Evolutionary conservation across 2,329 filamentous ascomycete genomes (phyloP).

Genomic region (Magnaporthiopsis rhizophila): DNA sequence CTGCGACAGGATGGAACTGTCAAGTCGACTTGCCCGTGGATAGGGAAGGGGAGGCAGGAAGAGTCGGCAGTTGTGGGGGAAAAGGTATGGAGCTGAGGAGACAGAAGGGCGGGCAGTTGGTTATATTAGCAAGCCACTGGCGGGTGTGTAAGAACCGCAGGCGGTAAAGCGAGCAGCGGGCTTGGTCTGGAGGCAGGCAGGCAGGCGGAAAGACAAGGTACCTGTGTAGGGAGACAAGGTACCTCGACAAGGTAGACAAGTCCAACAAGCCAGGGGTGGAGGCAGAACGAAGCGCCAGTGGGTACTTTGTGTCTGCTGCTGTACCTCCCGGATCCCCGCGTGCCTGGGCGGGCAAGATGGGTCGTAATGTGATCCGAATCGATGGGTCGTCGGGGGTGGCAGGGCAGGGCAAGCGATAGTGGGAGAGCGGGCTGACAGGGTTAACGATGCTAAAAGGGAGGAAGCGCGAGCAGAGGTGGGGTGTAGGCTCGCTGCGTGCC

Average conservation of each 20-base stretch:
- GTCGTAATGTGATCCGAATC: slow-evolving; percentile 6
- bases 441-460: neutral
- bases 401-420: slow-evolving; percentile 2
- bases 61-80: slow-evolving; percentile 26
- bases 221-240: neutral
- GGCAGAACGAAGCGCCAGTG: neutral
- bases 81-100: slow-evolving; percentile 19
- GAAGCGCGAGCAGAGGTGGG: neutral
- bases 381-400: slow-evolving; percentile 4
- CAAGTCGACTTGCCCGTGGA: slow-evolving; percentile 26
- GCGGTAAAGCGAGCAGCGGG: slow-evolving; percentile 1
- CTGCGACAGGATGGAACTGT: slow-evolving; percentile 27
- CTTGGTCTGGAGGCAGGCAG: neutral
- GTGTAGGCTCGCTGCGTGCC: neutral
- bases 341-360: neutral
- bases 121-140: slow-evolving; percentile 5
- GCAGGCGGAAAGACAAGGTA: neutral
- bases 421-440: neutral
- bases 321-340: neutral
- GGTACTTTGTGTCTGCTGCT: neutral
- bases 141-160: neutral
- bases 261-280: neutral
- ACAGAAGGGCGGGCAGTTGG: slow-evolving; percentile 9
- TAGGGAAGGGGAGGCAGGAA: slow-evolving; percentile 19
- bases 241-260: neutral